Evolutionary conservation across 1,284 basidiomycete species (phyloP), one percentile per base, ranked within the genome.

Genomic region (Ceratobasidium theobromae): DNA sequence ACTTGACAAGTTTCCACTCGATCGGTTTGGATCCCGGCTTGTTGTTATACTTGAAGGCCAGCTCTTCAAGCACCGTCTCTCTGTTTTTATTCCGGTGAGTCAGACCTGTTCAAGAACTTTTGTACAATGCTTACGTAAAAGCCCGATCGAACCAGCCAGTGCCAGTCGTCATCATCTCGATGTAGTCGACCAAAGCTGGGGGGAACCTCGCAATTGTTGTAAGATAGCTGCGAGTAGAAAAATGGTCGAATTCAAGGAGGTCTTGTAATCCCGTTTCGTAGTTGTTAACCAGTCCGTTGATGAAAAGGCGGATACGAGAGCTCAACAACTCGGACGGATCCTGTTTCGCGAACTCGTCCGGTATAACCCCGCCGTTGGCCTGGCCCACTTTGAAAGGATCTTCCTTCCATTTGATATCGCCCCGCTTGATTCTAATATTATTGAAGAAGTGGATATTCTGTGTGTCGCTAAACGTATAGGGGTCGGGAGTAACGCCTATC

Each of bases 121-220:
- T 38, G 8, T 16, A 14, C 1, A 5, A 23, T 4, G 25, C 53
- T 54, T n/a, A 54, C 53, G 35, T 40, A 5, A 54, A n/a, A 2
- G 11, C 53, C 28, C 53, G 53, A 40, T 54, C 53, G 41, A 54
- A 54, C 53, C 53, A 54, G 16, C 53, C 53, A 4, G 53, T 54
- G 4, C 53, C 53, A 27, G n/a, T 3, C 18, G 11, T 23, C 53
- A 54, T 40, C 4, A 35, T 54, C n/a, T 54, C 53, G 11, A 54
- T 41, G 28, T 32, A 54, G 53, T 27, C 35, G 53, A 54, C 35
- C 4, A 40, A 4, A 8, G 35, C 6, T 21, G 53, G 33, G 12
- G 32, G 33, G 27, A 35, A 54, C n/a, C 23, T 21, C 4, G n/a
- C n/a, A 2, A 4, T 23, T 4, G n/a, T 21, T 3, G 35, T 16